Base-by-base conservation (phyloP, 2,329 filamentous ascomycete species). In the Teratosphaeria zuluensis region DNA sequence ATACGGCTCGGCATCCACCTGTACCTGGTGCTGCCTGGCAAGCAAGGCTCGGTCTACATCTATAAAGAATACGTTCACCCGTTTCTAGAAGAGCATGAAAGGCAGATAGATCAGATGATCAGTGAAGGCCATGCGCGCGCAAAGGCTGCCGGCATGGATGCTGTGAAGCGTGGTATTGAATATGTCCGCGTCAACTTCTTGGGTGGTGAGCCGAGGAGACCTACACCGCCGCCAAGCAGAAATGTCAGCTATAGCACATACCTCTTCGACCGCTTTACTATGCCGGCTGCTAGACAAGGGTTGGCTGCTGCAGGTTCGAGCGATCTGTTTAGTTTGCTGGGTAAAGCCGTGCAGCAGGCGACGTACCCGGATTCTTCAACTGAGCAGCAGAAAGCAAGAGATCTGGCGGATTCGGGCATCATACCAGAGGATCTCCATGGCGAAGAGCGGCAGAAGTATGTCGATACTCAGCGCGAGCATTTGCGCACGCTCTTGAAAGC, bases 21-120 rank as follows among this genome's bases (percentile, higher is more conserved):
- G 65, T 99, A 96, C 78, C 89, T 99, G 62, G 91, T 97, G 69
- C 84, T 96, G n/a, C 94, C 92, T 0, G 92, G 95, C 74, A 94
- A 90, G n/a, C 92, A 96, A 72, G 94, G 94, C 72, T 91, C 92
- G 59, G 88, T 88, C 61, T 77, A 88, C 68, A 79, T 97, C 63
- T 99, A 97, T 78, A 84, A 91, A 69, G 81, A 85, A 62, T 85
- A 94, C 73, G 80, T 97, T 61, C 87, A 95, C 73, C 92, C 92
- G 0, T 96, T 92, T 77, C 85, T 99, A 55, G 80, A 85, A 68
- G 82, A 91, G 61, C 92, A 99, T 74, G 94, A 97, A 75, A 74
- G 80, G 51, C 84, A 89, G 64, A 97, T 99, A 74, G 94, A 99
- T 70, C 84, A 90, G 62, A 87, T 96, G 70, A 96, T 97, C 73